Conservation (phyloP, 768 basidiomycete genomes). For the Lentinula lateritia region DNA sequence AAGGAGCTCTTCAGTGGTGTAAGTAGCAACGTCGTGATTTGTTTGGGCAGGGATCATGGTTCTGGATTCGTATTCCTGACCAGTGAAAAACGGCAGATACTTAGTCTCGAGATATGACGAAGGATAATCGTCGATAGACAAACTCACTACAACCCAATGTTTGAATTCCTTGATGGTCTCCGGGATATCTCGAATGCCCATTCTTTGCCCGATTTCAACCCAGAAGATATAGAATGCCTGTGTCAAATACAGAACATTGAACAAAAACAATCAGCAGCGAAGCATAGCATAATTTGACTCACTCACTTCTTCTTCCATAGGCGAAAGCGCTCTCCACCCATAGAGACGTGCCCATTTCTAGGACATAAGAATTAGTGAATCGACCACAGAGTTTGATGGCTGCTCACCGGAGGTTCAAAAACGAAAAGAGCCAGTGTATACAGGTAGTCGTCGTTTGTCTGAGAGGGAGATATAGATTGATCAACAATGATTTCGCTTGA, state of each 20-base stretch:
- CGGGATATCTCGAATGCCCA: constrained; percentile 45
- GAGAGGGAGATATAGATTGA: constrained; percentile 8
- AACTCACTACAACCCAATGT: constrained; percentile 31
- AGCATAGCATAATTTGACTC: not conserved
- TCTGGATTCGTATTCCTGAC: constrained; percentile 34
- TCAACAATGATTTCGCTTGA: too few relatives aligned
- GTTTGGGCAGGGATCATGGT: constrained; percentile 36
- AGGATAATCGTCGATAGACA: not conserved
- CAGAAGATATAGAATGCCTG: constrained; percentile 35
- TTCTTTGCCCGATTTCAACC: constrained; percentile 38
- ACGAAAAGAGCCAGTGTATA: constrained; percentile 35
- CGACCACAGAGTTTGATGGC: not conserved
- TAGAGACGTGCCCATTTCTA: constrained; percentile 35
- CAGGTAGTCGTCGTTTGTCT: constrained; percentile 36
- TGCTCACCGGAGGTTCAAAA: constrained; percentile 32
- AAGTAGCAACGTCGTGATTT: constrained; percentile 32
- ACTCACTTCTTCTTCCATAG: constrained; percentile 34
- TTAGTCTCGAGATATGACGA: not conserved
- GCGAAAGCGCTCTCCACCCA: constrained; percentile 40
- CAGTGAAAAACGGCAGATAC: not conserved
- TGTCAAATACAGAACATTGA: not conserved
- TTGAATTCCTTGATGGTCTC: constrained; percentile 28
- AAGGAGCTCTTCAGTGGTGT: constrained; percentile 37
- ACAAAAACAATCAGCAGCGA: too few relatives aligned
- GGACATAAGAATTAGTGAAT: not conserved